These are phyloP conservation scores for Elaeagnus macrophylla DNA, from an alignment of 306 rosid genomes.

Conservation along the genomic window DNA sequence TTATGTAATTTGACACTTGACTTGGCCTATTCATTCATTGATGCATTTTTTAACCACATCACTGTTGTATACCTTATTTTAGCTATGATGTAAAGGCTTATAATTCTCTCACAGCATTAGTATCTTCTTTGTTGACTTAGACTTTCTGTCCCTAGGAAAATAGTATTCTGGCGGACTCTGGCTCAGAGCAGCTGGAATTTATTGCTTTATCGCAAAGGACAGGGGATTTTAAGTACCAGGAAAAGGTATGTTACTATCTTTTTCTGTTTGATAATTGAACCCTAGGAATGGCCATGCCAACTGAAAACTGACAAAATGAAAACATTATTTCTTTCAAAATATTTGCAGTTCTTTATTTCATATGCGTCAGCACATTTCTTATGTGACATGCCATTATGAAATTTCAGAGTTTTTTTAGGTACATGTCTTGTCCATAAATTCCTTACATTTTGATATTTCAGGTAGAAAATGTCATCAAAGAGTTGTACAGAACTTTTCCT, in stretches of 20 bases:
- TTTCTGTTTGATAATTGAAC: background rate
- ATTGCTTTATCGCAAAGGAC: slow-evolving; percentile 26
- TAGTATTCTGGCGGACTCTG: slow-evolving; percentile 24
- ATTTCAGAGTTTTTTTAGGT: background rate
- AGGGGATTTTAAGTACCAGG: slow-evolving; percentile 21
- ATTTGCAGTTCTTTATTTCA: background rate
- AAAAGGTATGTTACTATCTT: slow-evolving; percentile 20
- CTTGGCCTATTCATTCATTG: background rate
- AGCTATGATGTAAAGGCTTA: background rate
- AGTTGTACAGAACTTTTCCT: slow-evolving; percentile 42
- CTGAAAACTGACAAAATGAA: too few relatives aligned
- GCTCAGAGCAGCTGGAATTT: slow-evolving; percentile 23
- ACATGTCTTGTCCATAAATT: background rate
- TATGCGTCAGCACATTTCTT: background rate
- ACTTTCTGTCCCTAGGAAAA: slow-evolving; percentile 6
- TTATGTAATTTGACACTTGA: background rate
- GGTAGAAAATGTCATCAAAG: slow-evolving; percentile 54
- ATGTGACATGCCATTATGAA: background rate
- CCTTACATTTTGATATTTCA: slow-evolving; percentile 26
- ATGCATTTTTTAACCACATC: background rate
- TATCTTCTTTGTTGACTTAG: background rate
- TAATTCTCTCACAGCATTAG: background rate
- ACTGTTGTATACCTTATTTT: background rate
- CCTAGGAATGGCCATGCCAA: background rate
- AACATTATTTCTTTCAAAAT: too few relatives aligned